phyloP scores from a whole-genome alignment of 768 basidiomycete genomes.

The Hemileccinum rubropunctum region DNA sequence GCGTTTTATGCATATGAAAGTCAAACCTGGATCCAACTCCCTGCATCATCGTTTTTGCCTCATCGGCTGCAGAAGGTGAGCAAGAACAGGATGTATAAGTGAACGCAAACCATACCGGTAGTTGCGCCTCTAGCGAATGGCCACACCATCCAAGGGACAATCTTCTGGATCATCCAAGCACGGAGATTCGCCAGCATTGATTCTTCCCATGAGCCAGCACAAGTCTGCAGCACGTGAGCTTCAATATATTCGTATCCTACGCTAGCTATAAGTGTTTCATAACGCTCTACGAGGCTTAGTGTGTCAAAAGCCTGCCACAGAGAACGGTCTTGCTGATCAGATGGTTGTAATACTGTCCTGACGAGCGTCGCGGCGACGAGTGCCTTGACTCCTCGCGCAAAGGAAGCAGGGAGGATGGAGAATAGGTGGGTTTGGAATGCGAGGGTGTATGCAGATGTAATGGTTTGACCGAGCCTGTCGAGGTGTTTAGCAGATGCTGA shows the following conservation, averaged over 20 bases:
- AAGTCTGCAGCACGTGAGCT: conserved; percentile 60
- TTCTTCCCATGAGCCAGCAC: conserved; percentile 66
- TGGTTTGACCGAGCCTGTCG: conserved; percentile 56
- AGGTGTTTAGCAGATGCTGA: not conserved
- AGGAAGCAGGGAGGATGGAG: conserved; percentile 65
- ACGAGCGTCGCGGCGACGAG: conserved; percentile 59
- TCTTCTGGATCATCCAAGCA: conserved; percentile 74
- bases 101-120: conserved; percentile 40
- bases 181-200: conserved; percentile 60
- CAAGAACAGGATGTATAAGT: conserved; percentile 1
- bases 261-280: conserved; percentile 77
- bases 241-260: conserved; percentile 89
- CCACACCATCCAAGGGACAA: conserved; percentile 83
- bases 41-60: conserved; percentile 69
- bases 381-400: conserved; percentile 64
- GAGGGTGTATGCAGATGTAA: conserved; percentile 59
- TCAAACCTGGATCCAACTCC: conserved; percentile 84
- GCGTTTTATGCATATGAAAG: conserved; percentile 88
- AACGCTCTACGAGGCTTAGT: conserved; percentile 77
- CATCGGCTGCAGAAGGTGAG: conserved; percentile 48
- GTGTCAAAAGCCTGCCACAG: conserved; percentile 64
- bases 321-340: conserved; percentile 30
- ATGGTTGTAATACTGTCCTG: conserved; percentile 20
- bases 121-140: conserved; percentile 71
- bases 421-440: conserved; percentile 75